Evolutionary conservation across 176 grass and related monocot species (phyloP).

Genomic region (Saccharum officinarum): DNA sequence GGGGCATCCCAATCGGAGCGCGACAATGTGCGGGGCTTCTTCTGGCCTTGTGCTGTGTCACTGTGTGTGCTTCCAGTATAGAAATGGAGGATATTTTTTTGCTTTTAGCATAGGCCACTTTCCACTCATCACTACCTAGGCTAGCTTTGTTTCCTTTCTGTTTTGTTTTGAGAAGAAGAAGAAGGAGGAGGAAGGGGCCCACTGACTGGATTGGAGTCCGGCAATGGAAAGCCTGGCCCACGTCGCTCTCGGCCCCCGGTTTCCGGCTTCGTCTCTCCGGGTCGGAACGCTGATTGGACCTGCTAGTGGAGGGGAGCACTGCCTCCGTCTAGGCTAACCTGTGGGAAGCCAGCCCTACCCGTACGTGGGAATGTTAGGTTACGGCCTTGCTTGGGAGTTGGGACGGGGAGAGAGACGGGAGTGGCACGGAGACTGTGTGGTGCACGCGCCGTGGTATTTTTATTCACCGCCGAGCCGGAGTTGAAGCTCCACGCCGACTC

Average conservation of each 20-base stretch:
- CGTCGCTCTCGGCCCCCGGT: no score
- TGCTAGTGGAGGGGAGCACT: not conserved
- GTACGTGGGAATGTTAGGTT: conserved; percentile 47
- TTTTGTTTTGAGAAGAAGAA: no score
- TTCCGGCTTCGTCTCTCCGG: not conserved
- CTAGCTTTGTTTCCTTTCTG: no score
- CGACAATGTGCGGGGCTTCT: not conserved
- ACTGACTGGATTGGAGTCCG: not conserved
- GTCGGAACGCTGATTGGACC: not conserved
- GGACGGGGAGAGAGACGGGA: not conserved
- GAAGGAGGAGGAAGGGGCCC: no score
- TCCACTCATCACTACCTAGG: not conserved
- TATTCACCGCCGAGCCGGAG: not conserved
- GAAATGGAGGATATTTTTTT: conserved; percentile 14
- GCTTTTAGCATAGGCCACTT: not conserved
- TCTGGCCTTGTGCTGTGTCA: no score
- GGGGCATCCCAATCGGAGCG: not conserved
- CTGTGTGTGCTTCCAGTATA: no score
- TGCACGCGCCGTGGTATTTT: no score
- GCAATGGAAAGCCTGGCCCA: no score
- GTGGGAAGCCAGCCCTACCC: not conserved
- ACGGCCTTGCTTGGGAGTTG: not conserved
- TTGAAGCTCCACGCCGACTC: not conserved
- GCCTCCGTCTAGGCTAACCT: no score
- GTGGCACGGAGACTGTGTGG: not conserved